Evolutionary conservation across 352 stramenopile species (phyloP).

Genomic region (Pythium aristosporum): DNA sequence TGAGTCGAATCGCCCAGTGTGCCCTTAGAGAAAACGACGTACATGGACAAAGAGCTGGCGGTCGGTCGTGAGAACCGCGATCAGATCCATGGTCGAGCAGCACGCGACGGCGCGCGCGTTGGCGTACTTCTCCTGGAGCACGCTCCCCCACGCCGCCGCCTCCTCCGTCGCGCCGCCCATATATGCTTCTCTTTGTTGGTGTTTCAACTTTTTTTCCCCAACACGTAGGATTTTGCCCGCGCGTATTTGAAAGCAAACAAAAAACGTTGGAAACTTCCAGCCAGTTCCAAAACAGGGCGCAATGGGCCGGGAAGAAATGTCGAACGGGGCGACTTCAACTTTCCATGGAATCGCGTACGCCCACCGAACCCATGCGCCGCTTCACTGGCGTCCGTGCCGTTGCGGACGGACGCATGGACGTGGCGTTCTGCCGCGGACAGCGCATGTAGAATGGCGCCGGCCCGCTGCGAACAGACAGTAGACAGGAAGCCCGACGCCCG

Average conservation of each 20-base stretch:
- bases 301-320: neutral
- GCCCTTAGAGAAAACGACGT: no score
- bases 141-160: conserved; percentile 40
- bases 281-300: conserved; percentile 4
- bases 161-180: neutral
- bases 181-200: neutral
- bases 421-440: no score
- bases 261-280: conserved; percentile 14
- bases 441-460: no score
- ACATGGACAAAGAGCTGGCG: conserved; percentile 74
- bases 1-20: neutral
- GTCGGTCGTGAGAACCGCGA: conserved; percentile 69
- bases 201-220: neutral
- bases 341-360: conserved; percentile 4
- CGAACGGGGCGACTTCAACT: conserved; percentile 4
- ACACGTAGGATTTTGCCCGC: neutral
- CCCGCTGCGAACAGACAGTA: no score
- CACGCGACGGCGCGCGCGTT: conserved; percentile 46
- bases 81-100: conserved; percentile 78
- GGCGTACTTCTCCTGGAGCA: conserved; percentile 75
- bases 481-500: no score
- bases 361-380: neutral
- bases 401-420: no score
- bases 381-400: neutral
- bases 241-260: neutral